Evolutionary conservation across 306 rosid genomes (phyloP), one percentile per base, ranked within the genome.

Genomic region (Fragaria vesca): DNA sequence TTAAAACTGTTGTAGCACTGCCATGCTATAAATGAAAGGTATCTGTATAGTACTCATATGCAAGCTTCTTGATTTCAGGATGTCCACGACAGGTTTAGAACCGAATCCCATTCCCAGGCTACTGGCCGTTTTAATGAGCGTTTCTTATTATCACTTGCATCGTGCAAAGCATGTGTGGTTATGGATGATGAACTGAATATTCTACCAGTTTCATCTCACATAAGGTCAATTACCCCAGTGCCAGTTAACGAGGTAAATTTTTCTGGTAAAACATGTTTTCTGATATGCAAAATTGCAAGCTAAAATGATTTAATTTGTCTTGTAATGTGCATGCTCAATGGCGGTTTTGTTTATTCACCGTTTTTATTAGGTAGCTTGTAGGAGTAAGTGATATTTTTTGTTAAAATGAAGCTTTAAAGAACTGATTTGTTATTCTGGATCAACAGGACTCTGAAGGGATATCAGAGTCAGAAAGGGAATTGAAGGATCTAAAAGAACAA

Each of bases 121-220:
- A 26, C 91, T 78, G 91, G 91, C 54, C 96, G 99, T 36, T 95
- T 95, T 79, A 95, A 95, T 83, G 99, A 95, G 73, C 97, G 99
- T 57, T 95, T 95, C 85, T 85, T 95, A 76, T 84, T 95, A 69
- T 95, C 99, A 16, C 81, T 93, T 74, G 97, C 97, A 42, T 95
- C 97, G 6, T 91, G 97, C 82, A 95, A 86, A 88, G 86, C 97
- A 6, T 95, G 97, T 34, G 91, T 90, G 48, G 90, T 91, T 71
- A 93, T 95, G 97, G 97, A 93, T 2, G 99, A 95, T 84, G 99
- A 95, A 79, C 82, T 93, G 79, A 93, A 95, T 84, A 79, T 95
- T 24, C 84, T 95, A 73, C 97, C 97, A 30, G 87, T 95, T 81
- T 95, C 99, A 62, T 93, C 99, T 68, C 99, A 95, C 84, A 86